Evolutionary conservation across 805 yeast genomes (phyloP), one percentile per base, ranked within the genome.

Genomic region (Metschnikowia anglica): DNA sequence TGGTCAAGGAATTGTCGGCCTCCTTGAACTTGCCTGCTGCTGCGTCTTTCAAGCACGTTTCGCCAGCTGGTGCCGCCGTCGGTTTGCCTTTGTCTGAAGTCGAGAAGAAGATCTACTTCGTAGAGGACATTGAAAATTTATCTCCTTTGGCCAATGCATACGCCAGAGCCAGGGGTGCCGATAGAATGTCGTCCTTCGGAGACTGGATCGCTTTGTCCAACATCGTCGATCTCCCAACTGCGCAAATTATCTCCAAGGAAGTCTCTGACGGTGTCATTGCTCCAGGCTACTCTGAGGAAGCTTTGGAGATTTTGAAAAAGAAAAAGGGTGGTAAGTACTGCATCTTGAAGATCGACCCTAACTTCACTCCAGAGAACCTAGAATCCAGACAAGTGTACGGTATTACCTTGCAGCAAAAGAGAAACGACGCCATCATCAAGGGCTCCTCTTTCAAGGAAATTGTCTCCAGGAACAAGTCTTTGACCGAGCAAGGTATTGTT

Each of bases 91-190:
- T 93, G 58, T 62, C 85, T 35, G 99, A 90, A 39, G 74, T 82
- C 51, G 99, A 93, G 76, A 90, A 89, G 79, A 86, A 91, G 70
- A 80, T 91, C 52, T 93, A 93, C 77, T 93, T 93, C 65, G 99
- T 93, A 51, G 82, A 81, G 55, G 97, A 88, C 66, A 88, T 91
- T 60, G 96, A 88, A 69, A 88, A 90, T 76, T 75, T 93, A 65
- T 88, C 97, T 10, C 98, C 99, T 43, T 77, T 93, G 62, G 99
- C 99, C 51, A 85, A 86, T 62, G 99, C 99, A 45, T 93, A 93
- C 62, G 99, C 99, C 28, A 87, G 98, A 73, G 99, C 99, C 44
- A 87, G 99, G 72, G 99, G 99, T 68, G 99, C 99, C 55, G 99
- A 93, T 72, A 85, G 99, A 79, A 93, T 93, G 99, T 90, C 97